phyloP scores from a whole-genome alignment of 164 flowering plant species.

The Stephania cephalantha region DNA sequence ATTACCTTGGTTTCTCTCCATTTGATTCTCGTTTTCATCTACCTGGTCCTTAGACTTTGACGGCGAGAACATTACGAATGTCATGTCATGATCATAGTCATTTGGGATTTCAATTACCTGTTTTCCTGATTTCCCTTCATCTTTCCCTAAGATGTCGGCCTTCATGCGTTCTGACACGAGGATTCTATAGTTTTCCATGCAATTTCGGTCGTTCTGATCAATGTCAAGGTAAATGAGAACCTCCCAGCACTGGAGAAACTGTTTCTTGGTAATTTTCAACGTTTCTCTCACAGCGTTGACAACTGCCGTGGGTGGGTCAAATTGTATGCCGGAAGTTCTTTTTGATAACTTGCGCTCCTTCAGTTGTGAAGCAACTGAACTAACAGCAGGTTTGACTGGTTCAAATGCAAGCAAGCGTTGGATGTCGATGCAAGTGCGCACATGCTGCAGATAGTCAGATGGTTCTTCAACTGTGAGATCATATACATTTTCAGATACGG shows the following conservation, averaged over 20 bases:
- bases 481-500: conserved; percentile 58
- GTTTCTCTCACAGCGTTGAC: conserved; percentile 53
- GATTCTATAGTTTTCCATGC: conserved; percentile 48
- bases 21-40: conserved; percentile 20
- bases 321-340: conserved; percentile 29
- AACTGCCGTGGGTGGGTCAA: conserved; percentile 42
- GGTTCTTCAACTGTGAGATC: conserved; percentile 92
- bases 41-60: conserved; percentile 27
- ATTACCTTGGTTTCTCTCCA: conserved; percentile 36
- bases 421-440: conserved; percentile 65
- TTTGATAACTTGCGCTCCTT: conserved; percentile 54
- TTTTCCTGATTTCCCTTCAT: conserved; percentile 53
- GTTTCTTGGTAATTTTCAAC: conserved; percentile 82
- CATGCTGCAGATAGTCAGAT: conserved; percentile 66
- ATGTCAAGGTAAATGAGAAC: conserved; percentile 69
- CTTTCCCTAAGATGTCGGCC: conserved; percentile 67
- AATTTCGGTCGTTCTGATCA: conserved; percentile 39
- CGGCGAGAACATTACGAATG: conserved; percentile 74
- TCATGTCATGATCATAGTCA: conserved; percentile 50
- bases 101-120: conserved; percentile 59
- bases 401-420: conserved; percentile 44
- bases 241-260: conserved; percentile 90
- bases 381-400: conserved; percentile 18
- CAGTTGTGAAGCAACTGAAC: conserved; percentile 18
- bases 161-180: conserved; percentile 49